Percentiles rank a stretch among this genome's conserved stretches.
These are phyloP conservation scores for Teunomyces panamensis DNA, from an alignment of 805 yeast species.

Conservation along the genomic window DNA sequence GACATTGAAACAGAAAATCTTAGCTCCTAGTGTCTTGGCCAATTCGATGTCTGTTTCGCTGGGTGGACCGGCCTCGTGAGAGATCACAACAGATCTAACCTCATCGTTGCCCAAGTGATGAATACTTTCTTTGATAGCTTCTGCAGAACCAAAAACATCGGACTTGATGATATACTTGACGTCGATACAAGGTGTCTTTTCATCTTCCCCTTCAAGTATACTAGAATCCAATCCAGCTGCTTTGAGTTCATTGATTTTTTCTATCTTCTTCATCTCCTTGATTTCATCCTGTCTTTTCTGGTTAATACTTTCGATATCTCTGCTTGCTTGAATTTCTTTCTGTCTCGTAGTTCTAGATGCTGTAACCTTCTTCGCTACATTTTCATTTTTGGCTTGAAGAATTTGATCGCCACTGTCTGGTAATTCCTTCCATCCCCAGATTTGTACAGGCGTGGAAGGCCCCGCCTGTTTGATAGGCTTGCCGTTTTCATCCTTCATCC, in stretches of 20 bases:
- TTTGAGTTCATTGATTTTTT: conserved; percentile 54
- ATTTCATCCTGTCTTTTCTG: conserved; percentile 56
- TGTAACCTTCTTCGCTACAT: conserved; percentile 70
- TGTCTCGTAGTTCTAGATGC: conserved; percentile 58
- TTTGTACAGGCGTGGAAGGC: conserved; percentile 88
- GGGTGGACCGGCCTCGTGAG: conserved; percentile 78
- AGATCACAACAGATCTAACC: conserved; percentile 66
- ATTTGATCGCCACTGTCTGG: conserved; percentile 90
- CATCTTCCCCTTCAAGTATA: conserved; percentile 39
- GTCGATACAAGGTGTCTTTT: conserved; percentile 20
- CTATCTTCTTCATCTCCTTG: conserved; percentile 50
- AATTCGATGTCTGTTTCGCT: conserved; percentile 41
- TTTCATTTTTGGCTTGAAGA: conserved; percentile 71
- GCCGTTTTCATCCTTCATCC: conserved; percentile 73
- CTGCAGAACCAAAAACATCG: conserved; percentile 93
- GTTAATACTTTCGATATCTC: conserved; percentile 70
- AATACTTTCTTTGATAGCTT: conserved; percentile 84
- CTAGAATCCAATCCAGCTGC: conserved; percentile 57
- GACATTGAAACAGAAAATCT: conserved; percentile 75
- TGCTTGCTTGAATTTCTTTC: conserved; percentile 52
- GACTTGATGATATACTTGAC: conserved; percentile 74
- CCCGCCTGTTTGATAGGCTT: conserved; percentile 60
- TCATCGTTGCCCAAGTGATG: conserved; percentile 83
- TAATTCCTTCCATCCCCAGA: conserved; percentile 90
- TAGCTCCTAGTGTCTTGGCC: conserved; percentile 51